Base-by-base conservation (phyloP, 495 filamentous ascomycete species). In the Trichoderma gamsii region DNA sequence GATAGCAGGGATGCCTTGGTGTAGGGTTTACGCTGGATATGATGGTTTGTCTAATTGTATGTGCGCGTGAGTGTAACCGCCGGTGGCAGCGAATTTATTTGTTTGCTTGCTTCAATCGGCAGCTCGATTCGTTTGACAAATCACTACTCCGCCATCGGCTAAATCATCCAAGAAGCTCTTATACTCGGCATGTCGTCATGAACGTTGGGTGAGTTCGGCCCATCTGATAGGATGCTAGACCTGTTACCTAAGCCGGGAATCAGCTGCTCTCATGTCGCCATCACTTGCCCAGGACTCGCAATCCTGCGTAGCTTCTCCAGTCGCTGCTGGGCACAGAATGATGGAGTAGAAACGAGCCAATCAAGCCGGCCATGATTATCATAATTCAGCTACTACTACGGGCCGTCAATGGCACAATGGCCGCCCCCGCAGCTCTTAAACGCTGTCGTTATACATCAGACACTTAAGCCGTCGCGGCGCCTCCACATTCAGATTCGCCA, bases 171-270 rank as follows among this genome's bases (percentile, higher is more conserved):
- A 8, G 11, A 13, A 32, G 27, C 27, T 13, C 56, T 8, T 61
- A 7, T 52, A 21, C 43, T 21, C 49, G n/a, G 8, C 8, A 61
- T 61, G 23, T 61, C 56, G 56, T 61, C 56, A 61, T 61, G 56
- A 32, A 12, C 1, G 25, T 32, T 61, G 56, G 25, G 25, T 3
- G n/a, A 27, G 9, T 18, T 61, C 27, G 23, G 27, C 29, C 56
- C 16, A 12, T 32, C 25, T 61, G 56, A 61, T 61, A 61, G 56
- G 56, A 61, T 61, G 27, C 4, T 32, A 13, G 9, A 5, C 25
- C 9, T 61, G 56, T 61, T 61, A 61, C 25, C 56, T 61, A 61
- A 61, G 56, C 56, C 27, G 27, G 11, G 35, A 29, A 61, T 61
- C 56, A 61, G 23, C 23, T 18, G 25, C 23, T 16, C n/a, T 21